Evolutionary conservation across 2,329 filamentous ascomycete species (phyloP).

Genomic region (Phoma herbarum): DNA sequence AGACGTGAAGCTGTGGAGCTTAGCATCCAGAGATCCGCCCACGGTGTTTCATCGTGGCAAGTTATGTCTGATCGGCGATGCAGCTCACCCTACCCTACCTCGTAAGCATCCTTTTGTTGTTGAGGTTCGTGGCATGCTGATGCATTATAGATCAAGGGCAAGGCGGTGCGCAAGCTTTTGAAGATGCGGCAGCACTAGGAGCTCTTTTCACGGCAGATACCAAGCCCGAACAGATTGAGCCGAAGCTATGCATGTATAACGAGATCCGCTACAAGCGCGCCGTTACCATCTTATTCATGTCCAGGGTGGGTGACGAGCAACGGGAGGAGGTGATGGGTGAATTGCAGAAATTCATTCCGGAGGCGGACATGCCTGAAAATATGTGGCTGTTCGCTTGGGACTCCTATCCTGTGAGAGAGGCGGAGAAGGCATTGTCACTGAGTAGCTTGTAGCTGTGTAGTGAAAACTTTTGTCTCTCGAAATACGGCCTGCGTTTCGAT

Average conservation of each 20-base stretch:
- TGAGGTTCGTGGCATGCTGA: neutral
- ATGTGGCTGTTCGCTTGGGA: neutral
- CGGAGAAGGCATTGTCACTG: neutral
- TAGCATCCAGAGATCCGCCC: neutral
- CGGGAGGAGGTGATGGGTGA: neutral
- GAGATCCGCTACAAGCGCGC: neutral
- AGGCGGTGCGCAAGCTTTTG: neutral
- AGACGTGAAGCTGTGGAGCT: neutral
- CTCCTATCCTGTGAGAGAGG: neutral
- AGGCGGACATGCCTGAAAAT: neutral
- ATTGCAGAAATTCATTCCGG: neutral
- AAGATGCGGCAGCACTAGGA: neutral
- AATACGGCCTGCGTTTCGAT: too few relatives aligned
- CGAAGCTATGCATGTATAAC: neutral
- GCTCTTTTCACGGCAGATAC: neutral
- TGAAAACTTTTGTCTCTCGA: too few relatives aligned
- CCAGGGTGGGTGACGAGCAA: neutral
- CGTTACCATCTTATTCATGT: neutral
- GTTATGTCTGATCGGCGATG: neutral
- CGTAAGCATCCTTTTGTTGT: neutral
- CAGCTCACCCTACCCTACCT: neutral
- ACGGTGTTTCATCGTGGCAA: neutral
- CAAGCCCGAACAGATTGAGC: neutral
- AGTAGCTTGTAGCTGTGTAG: neutral
- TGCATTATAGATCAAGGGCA: neutral